These are phyloP conservation scores for Nicotiana undulata DNA, from an alignment of 257 asterid genomes.

Conservation along the genomic window DNA sequence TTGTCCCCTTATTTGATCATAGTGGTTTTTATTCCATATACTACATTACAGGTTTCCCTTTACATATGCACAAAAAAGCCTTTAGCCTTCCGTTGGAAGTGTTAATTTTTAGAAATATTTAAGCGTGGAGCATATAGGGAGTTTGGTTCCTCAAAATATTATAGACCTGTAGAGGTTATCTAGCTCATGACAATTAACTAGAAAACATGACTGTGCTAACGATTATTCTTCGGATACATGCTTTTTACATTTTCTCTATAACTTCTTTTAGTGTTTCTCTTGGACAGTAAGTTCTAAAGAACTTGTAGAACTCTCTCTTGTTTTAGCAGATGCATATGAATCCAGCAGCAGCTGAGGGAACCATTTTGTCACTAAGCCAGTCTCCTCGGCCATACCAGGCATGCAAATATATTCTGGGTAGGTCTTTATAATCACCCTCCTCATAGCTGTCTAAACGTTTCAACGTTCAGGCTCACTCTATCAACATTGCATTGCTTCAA, in stretches of 20 bases:
- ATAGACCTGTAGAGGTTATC: neutral
- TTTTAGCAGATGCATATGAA: constrained; percentile 65
- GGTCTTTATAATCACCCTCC: constrained; percentile 18
- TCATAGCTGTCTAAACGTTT: neutral
- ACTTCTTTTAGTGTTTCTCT: neutral
- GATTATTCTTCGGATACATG: neutral
- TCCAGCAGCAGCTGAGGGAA: constrained; percentile 84
- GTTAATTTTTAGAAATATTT: neutral
- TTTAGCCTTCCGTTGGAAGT: neutral
- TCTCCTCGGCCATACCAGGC: constrained; percentile 79
- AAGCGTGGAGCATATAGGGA: neutral
- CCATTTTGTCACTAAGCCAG: constrained; percentile 62
- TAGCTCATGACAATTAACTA: neutral
- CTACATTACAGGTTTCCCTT: neutral
- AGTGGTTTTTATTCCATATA: neutral
- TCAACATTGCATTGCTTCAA: neutral
- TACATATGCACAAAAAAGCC: neutral
- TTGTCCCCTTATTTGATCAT: neutral
- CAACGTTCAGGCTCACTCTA: neutral
- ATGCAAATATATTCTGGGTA: constrained; percentile 88
- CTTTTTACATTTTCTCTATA: neutral
- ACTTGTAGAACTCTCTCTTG: neutral
- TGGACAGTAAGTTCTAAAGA: neutral
- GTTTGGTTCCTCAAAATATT: neutral
- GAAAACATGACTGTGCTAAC: neutral